Conservation (phyloP, 176 grass and related monocot species). For the Oryza meyeriana region DNA sequence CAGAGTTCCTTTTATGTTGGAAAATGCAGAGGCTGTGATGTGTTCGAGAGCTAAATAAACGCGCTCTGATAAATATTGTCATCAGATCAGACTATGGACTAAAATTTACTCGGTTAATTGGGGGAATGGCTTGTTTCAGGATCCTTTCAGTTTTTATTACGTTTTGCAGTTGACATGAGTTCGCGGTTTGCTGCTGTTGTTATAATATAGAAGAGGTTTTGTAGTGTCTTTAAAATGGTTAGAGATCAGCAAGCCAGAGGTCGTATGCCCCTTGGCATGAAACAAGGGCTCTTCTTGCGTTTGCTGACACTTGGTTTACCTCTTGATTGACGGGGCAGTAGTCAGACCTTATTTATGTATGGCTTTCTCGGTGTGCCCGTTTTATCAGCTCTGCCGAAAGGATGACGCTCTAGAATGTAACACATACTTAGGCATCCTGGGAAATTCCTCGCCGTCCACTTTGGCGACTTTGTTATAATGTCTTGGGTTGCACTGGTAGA, state of each 20-base stretch:
- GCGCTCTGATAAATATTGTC: not conserved
- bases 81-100: not conserved
- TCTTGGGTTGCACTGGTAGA: not conserved
- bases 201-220: not conserved
- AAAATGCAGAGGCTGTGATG: not conserved
- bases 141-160: not conserved
- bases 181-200: not conserved
- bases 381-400: not conserved
- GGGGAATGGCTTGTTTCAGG: not conserved
- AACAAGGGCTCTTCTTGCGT: not conserved
- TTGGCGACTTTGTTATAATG: no score
- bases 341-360: not conserved
- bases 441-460: not conserved
- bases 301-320: not conserved
- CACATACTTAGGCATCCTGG: not conserved
- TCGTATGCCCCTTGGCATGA: constrained; percentile 13
- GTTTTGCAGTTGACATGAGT: not conserved
- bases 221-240: not conserved
- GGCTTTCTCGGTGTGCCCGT: no score
- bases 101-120: not conserved
- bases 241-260: constrained; percentile 4
- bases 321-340: not conserved
- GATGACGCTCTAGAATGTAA: not conserved
- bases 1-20: not conserved
- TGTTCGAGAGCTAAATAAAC: not conserved